Conservation (phyloP, 257 asterid genomes). For the Schizonepeta tenuifolia region DNA sequence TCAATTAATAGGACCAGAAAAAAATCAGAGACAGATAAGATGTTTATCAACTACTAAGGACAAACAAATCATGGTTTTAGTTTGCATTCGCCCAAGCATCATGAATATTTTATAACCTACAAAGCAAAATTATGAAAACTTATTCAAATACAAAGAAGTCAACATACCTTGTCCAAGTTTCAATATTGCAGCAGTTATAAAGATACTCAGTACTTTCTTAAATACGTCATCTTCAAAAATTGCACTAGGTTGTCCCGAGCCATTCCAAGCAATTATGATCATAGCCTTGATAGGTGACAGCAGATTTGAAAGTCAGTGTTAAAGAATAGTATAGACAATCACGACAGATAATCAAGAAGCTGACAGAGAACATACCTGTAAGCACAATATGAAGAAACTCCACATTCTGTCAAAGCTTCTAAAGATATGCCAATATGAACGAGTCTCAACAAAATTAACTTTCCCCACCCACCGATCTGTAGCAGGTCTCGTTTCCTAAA, state of each 20-base stretch:
- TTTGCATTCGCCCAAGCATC: background rate
- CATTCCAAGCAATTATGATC: constrained; percentile 98
- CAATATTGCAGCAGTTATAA: constrained; percentile 94
- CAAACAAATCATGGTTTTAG: background rate
- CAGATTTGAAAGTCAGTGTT: constrained; percentile 32
- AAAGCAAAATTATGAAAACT: background rate
- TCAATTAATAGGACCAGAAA: background rate
- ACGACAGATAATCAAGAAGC: constrained; percentile 15
- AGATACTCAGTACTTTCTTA: constrained; percentile 90
- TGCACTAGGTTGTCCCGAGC: constrained; percentile 66
- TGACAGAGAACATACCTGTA: constrained; percentile 69
- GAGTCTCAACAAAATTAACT: constrained; percentile 85
- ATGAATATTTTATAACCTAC: background rate
- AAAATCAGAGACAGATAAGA: background rate
- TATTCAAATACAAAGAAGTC: constrained; percentile 21
- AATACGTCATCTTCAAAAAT: constrained; percentile 63
- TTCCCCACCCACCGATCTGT: constrained; percentile 78
- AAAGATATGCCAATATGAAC: constrained; percentile 93
- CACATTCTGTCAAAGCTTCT: constrained; percentile 99
- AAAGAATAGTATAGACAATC: constrained; percentile 26
- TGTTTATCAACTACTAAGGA: background rate
- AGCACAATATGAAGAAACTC: constrained; percentile 95
- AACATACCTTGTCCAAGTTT: constrained; percentile 95
- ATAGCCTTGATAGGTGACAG: constrained; percentile 66
- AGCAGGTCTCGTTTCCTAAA: constrained; percentile 56